Evolutionary conservation across 2,329 filamentous ascomycete genomes (phyloP), one percentile per base, ranked within the genome.

Genomic region (Neofusicoccum laricinum): DNA sequence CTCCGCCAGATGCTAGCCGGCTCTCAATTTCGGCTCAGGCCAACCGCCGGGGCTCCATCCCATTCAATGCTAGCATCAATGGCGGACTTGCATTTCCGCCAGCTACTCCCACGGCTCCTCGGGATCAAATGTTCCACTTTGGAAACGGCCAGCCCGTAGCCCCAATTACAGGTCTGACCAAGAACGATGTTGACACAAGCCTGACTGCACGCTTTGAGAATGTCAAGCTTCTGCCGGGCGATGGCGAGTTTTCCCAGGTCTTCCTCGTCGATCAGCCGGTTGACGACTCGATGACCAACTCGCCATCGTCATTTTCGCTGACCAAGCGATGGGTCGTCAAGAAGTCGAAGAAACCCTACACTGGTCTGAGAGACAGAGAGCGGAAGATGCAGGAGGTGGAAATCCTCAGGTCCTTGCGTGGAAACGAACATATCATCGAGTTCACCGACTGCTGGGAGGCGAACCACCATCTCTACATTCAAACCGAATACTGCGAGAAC

Each of bases 401-500:
- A 17, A 88, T 93, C 19, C 82, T 99, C 51, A 88, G 90, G 71
- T 84, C 87, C n/a, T 81, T 99, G 46, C 86, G 86, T 59, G 87
- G 90, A 65, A 88, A 90, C 63, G 92, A 96, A 71, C 93, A 99
- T 76, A 86, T 98, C 61, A 83, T 99, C 61, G 88, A 91, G 67
- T 90, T 94, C 69, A 83, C 93, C 63, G 88, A 96, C 71, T 89
- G 88, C 74, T 99, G 95, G 95, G 94, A 97, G 77, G 85, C 90
- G 66, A 87, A 91, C 69, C 86, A 86, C 64, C 88, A 94, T 73
- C 85, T 99, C 10, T 99, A 97, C 79, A 98, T 99, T 66, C 94
- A 98, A 80, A 98, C 94, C 0, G 95, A 99, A 73, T 98, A 89
- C 74, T 99, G 95, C 72, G 93, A 97, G 75, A 92, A 97, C 74